Percentiles rank a stretch among this genome's conserved stretches.
Conservation (phyloP, 306 rosid species). For the Prosopis cineraria region DNA sequence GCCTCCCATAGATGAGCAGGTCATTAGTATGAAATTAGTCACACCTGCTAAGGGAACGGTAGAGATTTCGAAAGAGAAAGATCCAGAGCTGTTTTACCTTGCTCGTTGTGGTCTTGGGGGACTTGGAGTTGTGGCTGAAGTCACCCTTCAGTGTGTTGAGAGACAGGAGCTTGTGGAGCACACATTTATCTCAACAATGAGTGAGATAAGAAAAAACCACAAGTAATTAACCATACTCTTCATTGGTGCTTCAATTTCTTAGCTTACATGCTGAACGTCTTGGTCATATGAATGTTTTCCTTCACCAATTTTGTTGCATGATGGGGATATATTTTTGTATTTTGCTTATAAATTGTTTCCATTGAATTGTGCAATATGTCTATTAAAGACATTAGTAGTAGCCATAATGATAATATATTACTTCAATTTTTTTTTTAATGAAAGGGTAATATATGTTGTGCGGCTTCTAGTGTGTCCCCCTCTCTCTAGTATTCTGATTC, state of each 20-base stretch:
- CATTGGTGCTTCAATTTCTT: neutral
- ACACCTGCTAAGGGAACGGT: conserved; percentile 96
- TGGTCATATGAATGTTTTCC: neutral
- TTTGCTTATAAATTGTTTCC: neutral
- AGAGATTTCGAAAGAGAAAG: conserved; percentile 78
- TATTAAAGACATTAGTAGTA: neutral
- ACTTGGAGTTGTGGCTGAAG: conserved; percentile 98
- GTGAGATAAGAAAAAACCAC: conserved; percentile 91
- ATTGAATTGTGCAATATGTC: neutral
- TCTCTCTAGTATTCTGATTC: neutral
- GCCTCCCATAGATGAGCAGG: conserved; percentile 98
- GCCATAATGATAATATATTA: neutral
- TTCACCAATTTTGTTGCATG: neutral
- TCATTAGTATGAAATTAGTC: conserved; percentile 82
- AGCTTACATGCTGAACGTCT: neutral
- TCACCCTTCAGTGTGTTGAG: conserved; percentile 95
- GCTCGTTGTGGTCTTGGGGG: conserved; percentile 99
- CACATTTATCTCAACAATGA: conserved; percentile 70
- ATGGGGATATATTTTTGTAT: neutral
- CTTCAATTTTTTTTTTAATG: neutral
- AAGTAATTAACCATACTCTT: conserved; percentile 53
- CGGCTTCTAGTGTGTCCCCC: neutral
- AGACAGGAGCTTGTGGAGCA: conserved; percentile 98
- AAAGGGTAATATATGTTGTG: neutral
- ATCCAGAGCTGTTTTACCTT: conserved; percentile 88